Percentiles rank a stretch among this genome's conserved stretches.
phyloP scores from a whole-genome alignment of 768 basidiomycete genomes.

The Daedalea quercina region DNA sequence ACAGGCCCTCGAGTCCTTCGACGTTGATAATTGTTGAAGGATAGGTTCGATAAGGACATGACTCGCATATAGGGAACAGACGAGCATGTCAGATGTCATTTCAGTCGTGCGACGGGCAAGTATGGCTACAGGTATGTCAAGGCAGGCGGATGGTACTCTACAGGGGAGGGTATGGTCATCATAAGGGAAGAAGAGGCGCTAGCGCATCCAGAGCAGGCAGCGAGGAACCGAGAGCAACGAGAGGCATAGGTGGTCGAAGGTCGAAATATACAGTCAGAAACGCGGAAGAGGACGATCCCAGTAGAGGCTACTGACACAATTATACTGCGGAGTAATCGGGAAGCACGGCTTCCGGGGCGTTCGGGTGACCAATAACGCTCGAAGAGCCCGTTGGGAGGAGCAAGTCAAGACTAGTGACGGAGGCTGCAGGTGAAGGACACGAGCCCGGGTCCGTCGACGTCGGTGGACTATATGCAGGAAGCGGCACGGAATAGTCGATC shows the following conservation, averaged over 20 bases:
- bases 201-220: neutral
- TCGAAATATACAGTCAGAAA: neutral
- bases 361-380: neutral
- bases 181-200: neutral
- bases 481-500: constrained; percentile 62
- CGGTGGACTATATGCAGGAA: constrained; percentile 19
- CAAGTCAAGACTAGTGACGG: neutral
- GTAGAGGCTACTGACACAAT: neutral
- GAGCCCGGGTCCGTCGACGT: neutral
- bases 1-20: too few species aligned
- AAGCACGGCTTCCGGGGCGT: too few species aligned
- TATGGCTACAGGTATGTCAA: neutral
- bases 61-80: too few species aligned
- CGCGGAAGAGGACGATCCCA: neutral
- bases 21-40: too few species aligned
- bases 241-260: neutral
- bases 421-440: neutral
- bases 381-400: neutral
- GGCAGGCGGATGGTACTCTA: neutral
- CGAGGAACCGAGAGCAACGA: neutral
- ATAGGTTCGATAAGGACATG: too few species aligned
- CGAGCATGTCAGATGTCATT: neutral
- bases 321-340: too few species aligned
- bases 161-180: neutral
- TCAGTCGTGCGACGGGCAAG: neutral